phyloP scores from a whole-genome alignment of 23 red algal genomes.

The Gracilaria domingensis region DNA sequence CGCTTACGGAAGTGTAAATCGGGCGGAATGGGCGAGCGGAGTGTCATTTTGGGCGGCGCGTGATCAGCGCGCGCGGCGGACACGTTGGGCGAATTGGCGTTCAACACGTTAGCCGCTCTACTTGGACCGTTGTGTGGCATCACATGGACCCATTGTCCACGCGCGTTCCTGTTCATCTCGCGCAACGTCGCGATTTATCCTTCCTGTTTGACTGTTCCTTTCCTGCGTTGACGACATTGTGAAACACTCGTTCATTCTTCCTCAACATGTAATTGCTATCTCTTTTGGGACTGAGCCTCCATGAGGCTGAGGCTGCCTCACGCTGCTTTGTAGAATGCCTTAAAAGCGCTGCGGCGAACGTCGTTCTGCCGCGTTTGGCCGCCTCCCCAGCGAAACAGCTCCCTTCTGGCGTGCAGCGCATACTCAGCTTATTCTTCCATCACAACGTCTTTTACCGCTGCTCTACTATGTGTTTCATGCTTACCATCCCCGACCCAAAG shows the following conservation, averaged over 20 bases:
- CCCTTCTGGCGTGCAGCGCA: neutral
- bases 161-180: neutral
- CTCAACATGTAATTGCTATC: neutral
- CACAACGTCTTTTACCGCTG: neutral
- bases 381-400: neutral
- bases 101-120: neutral
- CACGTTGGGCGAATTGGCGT: constrained; percentile 8
- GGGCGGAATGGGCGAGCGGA: neutral
- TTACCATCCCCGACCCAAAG: constrained; percentile 29
- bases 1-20: constrained; percentile 13
- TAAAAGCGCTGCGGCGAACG: no score
- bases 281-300: no score
- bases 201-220: neutral
- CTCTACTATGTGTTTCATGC: constrained; percentile 31
- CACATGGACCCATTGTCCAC: neutral
- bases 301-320: no score
- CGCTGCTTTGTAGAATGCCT: no score
- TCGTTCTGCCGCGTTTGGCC: no score
- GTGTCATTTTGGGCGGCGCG: neutral
- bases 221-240: neutral
- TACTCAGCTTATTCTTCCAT: neutral
- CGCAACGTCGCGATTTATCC: neutral
- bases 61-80: neutral
- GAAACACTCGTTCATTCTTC: neutral
- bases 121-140: neutral